These are phyloP conservation scores for Fragaria ananassa DNA, from an alignment of 306 rosid species.

Conservation along the genomic window DNA sequence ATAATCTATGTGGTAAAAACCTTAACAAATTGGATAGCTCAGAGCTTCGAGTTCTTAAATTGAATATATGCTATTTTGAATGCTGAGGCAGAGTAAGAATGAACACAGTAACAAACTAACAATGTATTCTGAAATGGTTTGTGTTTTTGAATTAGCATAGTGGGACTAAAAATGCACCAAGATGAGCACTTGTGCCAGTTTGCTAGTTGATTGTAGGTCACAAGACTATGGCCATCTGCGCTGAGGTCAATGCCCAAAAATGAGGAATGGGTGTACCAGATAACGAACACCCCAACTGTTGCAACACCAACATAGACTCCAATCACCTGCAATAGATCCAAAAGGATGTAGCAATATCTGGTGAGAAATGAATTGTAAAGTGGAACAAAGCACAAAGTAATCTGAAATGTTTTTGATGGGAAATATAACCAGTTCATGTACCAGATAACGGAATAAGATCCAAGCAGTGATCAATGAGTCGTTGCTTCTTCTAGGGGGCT, in stretches of 20 bases:
- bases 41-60: no score
- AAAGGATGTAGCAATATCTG: neutral
- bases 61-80: no score
- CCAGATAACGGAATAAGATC: constrained; percentile 94
- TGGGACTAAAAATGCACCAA: constrained; percentile 24
- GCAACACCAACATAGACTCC: constrained; percentile 84
- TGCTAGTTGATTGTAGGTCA: constrained; percentile 83
- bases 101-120: neutral
- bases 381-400: neutral
- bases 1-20: no score
- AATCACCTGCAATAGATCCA: constrained; percentile 51
- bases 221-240: constrained; percentile 80
- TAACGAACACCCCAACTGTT: constrained; percentile 81
- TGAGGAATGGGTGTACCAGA: constrained; percentile 81
- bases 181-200: constrained; percentile 81
- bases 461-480: constrained; percentile 79
- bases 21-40: no score
- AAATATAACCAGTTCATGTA: constrained; percentile 14
- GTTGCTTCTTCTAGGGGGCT: constrained; percentile 76
- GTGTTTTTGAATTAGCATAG: neutral
- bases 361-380: neutral
- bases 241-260: constrained; percentile 85
- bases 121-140: neutral
- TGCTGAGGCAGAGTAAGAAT: neutral
- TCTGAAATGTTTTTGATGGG: neutral